Conservation (phyloP, 1,284 basidiomycete genomes). For the Wolfiporia cocos region DNA sequence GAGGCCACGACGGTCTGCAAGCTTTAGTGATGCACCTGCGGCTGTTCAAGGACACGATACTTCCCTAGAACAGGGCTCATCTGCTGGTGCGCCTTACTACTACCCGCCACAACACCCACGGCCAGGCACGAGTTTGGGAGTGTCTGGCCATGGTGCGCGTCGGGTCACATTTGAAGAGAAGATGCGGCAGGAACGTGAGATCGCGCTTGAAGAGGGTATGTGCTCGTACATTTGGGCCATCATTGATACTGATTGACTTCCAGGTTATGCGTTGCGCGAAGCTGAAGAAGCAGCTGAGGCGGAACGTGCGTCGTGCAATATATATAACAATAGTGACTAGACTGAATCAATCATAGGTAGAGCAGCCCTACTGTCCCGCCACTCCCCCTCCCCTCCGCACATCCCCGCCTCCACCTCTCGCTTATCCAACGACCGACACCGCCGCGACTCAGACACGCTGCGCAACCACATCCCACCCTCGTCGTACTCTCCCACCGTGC, state of each 20-base stretch:
- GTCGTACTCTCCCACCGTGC: constrained; percentile 33
- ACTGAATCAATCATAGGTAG: no score
- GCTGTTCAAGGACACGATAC: no score
- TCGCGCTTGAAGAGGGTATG: constrained; percentile 35
- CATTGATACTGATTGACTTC: constrained; percentile 2
- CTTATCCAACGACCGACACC: constrained; percentile 39
- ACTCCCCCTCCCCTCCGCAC: constrained; percentile 27
- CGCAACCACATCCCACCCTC: constrained; percentile 33
- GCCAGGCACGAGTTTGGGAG: constrained; percentile 48
- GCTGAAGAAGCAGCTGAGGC: constrained; percentile 33
- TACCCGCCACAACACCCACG: constrained; percentile 26
- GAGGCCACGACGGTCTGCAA: constrained; percentile 61
- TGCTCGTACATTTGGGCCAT: neutral
- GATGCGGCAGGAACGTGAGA: constrained; percentile 38
- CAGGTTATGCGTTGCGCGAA: constrained; percentile 28
- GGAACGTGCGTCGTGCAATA: constrained; percentile 28
- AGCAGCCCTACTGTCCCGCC: constrained; percentile 9
- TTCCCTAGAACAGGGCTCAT: no score
- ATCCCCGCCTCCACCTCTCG: constrained; percentile 22
- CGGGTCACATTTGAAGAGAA: constrained; percentile 48
- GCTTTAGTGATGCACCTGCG: constrained; percentile 49
- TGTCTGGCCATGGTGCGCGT: constrained; percentile 32
- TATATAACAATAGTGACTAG: no score
- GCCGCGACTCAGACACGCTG: constrained; percentile 70
- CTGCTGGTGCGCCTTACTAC: no score